Evolutionary conservation across 2,329 filamentous ascomycete species (phyloP).

Genomic region (Cucurbitaria berberidis): DNA sequence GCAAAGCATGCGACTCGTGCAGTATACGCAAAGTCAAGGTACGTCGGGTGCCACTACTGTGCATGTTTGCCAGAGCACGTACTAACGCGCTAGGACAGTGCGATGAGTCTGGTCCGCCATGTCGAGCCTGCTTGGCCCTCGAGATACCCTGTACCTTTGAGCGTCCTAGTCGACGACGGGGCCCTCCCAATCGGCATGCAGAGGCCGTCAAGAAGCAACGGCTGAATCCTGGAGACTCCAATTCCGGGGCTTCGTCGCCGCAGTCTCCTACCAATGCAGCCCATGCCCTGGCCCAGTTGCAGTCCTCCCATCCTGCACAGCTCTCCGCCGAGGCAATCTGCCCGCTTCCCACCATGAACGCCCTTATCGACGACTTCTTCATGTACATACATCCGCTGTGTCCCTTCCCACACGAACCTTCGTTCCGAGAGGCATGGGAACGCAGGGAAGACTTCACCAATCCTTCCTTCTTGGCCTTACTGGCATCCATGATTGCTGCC

Average conservation of each 20-base stretch:
- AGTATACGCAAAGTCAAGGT: conserved; percentile 52
- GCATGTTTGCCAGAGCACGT: background rate
- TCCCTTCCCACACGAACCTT: conserved; percentile 80
- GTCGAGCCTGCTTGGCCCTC: conserved; percentile 67
- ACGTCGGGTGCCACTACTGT: background rate
- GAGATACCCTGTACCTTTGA: conserved; percentile 73
- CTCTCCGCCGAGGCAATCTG: conserved; percentile 72
- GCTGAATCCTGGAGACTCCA: conserved; percentile 53
- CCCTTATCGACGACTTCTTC: conserved; percentile 81
- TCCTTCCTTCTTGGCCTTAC: conserved; percentile 70
- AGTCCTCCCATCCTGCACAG: conserved; percentile 52
- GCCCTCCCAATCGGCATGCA: conserved; percentile 70
- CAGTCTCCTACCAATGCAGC: conserved; percentile 61
- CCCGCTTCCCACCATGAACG: conserved; percentile 69
- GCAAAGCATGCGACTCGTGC: conserved; percentile 52
- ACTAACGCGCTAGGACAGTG: conserved; percentile 54
- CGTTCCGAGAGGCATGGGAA: conserved; percentile 72
- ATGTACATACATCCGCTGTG: conserved; percentile 79
- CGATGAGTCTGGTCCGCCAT: conserved; percentile 70
- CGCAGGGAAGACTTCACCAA: conserved; percentile 70
- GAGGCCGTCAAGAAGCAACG: conserved; percentile 70
- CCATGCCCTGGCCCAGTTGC: conserved; percentile 59
- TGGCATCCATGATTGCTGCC: conserved; percentile 75
- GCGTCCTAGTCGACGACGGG: conserved; percentile 66
- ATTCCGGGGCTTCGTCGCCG: conserved; percentile 51